A percentile compares a stretch with the other conserved stretches of the same genome.
Evolutionary conservation across 768 basidiomycete genomes (phyloP).

Genomic region (Nidularia pulvinata): DNA sequence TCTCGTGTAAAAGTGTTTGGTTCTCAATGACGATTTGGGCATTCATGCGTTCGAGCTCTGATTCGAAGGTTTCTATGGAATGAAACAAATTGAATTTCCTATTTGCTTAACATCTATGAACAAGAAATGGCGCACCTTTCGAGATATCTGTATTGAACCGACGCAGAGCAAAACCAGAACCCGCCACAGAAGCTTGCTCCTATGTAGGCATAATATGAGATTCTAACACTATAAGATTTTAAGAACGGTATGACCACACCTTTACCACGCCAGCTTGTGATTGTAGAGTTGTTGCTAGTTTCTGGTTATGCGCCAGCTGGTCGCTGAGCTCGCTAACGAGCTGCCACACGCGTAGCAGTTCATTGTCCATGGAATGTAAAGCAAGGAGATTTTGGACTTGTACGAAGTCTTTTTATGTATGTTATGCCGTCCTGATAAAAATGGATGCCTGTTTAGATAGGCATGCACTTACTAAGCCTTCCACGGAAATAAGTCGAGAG

Average conservation of each 20-base stretch:
- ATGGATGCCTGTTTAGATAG: too few relatives aligned
- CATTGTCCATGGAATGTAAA: constrained; percentile 51
- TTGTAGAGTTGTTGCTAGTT: constrained; percentile 67
- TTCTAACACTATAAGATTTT: background rate
- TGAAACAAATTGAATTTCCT: constrained; percentile 12
- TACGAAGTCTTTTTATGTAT: too few relatives aligned
- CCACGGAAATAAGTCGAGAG: background rate
- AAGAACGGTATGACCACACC: constrained; percentile 34
- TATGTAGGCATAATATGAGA: background rate
- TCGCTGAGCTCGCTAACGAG: constrained; percentile 82
- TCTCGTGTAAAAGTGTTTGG: constrained; percentile 89
- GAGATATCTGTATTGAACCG: constrained; percentile 89
- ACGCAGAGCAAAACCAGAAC: constrained; percentile 76
- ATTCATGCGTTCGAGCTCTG: constrained; percentile 88
- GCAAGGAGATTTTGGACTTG: too few relatives aligned
- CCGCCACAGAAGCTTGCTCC: constrained; percentile 74
- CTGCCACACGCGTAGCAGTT: constrained; percentile 76
- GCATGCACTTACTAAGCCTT: too few relatives aligned
- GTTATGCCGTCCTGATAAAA: too few relatives aligned
- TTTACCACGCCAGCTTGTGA: constrained; percentile 72
- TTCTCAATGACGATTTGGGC: constrained; percentile 94
- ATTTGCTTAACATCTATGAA: constrained; percentile 23
- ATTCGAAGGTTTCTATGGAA: constrained; percentile 82
- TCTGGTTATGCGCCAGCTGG: constrained; percentile 82
- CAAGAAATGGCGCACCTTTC: constrained; percentile 50